These are phyloP conservation scores for Crithidia expoeki DNA, from an alignment of 208 protist species.

Conservation along the genomic window DNA sequence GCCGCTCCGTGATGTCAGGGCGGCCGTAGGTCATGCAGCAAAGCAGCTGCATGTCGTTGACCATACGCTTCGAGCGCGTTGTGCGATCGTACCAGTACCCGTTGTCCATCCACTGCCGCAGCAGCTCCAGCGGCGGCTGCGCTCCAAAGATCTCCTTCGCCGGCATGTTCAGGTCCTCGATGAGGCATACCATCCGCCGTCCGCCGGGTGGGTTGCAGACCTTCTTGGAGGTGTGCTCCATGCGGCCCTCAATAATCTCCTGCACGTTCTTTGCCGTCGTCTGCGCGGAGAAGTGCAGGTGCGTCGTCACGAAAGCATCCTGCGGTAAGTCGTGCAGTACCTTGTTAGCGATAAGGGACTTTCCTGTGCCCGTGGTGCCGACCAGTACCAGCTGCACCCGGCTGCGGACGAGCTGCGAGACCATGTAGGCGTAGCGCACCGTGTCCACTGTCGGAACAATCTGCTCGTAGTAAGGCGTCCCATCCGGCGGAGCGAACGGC, in stretches of 20 bases:
- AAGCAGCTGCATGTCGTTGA: conserved; percentile 97
- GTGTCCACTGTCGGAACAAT: conserved; percentile 98
- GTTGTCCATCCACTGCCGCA: conserved; percentile 98
- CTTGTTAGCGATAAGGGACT: conserved; percentile 94
- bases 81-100: conserved; percentile 97
- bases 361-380: conserved; percentile 97
- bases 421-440: conserved; percentile 95
- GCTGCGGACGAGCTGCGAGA: conserved; percentile 88
- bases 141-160: conserved; percentile 97
- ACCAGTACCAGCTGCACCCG: conserved; percentile 92
- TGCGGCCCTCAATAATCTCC: conserved; percentile 95
- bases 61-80: conserved; percentile 92
- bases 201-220: conserved; percentile 94
- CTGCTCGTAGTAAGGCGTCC: conserved; percentile 94
- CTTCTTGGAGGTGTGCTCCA: conserved; percentile 97
- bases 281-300: conserved; percentile 96
- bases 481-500: conserved; percentile 79
- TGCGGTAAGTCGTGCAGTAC: conserved; percentile 83
- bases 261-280: conserved; percentile 95
- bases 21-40: conserved; percentile 98
- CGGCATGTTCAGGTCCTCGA: conserved; percentile 99
- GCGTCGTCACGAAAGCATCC: conserved; percentile 86
- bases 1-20: conserved; percentile 91
- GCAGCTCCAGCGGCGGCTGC: conserved; percentile 97
- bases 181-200: conserved; percentile 95